phyloP scores from a whole-genome alignment of 306 rosid genomes.

The Myrica gale region DNA sequence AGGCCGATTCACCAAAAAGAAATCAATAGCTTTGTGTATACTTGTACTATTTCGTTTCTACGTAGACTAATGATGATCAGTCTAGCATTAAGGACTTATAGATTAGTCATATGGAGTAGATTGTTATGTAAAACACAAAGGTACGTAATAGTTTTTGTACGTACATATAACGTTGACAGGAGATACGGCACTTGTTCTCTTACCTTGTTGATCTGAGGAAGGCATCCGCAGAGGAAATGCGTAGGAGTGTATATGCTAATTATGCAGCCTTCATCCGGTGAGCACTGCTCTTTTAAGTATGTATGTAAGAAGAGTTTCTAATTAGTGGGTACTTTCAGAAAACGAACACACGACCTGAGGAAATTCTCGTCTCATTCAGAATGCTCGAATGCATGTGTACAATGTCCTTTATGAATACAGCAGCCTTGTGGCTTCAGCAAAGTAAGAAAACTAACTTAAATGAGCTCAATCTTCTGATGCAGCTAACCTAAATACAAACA shows the following conservation, averaged over 20 bases:
- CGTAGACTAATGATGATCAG: background rate
- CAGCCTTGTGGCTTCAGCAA: no score
- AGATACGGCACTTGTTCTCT: slow-evolving; percentile 59
- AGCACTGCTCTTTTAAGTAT: slow-evolving; percentile 5
- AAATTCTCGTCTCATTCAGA: no score
- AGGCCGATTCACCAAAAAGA: no score
- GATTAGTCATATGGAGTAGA: background rate
- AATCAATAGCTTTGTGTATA: no score
- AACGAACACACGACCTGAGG: no score
- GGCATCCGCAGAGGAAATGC: slow-evolving; percentile 99
- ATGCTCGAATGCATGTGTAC: no score
- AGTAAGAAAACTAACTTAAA: no score
- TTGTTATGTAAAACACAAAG: background rate
- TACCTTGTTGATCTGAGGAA: slow-evolving; percentile 75
- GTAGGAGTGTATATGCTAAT: slow-evolving; percentile 83
- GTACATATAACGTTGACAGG: slow-evolving; percentile 37
- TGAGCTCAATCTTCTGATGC: no score
- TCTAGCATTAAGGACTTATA: background rate
- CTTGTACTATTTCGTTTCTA: no score
- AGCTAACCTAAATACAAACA: no score
- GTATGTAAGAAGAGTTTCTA: background rate
- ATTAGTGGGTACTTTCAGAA: background rate
- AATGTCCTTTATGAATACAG: no score
- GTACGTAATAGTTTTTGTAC: background rate
- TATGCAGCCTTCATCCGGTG: slow-evolving; percentile 91